Percentiles rank a stretch among this genome's conserved stretches.
phyloP scores from a whole-genome alignment of 805 yeast species.

The Candida khao-thaluensis region DNA sequence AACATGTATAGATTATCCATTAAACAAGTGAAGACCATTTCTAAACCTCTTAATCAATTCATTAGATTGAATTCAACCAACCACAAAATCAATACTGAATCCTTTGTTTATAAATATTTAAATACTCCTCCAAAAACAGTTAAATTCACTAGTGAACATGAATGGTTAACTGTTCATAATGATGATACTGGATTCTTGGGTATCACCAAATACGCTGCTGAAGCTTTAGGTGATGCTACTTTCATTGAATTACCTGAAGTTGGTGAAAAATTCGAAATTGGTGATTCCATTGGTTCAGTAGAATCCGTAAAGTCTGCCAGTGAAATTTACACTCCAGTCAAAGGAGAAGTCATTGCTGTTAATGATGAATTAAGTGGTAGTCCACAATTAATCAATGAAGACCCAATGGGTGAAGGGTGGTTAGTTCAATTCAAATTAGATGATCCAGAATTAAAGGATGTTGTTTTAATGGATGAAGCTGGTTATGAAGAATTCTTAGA shows the following conservation, averaged over 20 bases:
- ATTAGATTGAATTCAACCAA: slow-evolving; percentile 28
- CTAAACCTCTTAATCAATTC: slow-evolving; percentile 7
- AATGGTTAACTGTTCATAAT: slow-evolving; percentile 85
- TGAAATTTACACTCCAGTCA: slow-evolving; percentile 87
- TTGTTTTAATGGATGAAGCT: slow-evolving; percentile 51
- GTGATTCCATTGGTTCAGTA: slow-evolving; percentile 88
- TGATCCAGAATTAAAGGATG: slow-evolving; percentile 36
- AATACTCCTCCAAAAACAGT: slow-evolving; percentile 46
- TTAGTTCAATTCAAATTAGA: slow-evolving; percentile 70
- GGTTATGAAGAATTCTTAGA: slow-evolving; percentile 45
- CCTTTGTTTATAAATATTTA: slow-evolving; percentile 39
- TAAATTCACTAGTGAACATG: slow-evolving; percentile 86
- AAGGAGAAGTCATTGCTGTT: slow-evolving; percentile 71
- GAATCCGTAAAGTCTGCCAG: slow-evolving; percentile 94
- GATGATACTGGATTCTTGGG: slow-evolving; percentile 87
- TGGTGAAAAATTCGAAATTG: slow-evolving; percentile 58
- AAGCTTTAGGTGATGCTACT: slow-evolving; percentile 95
- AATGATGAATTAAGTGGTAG: slow-evolving; percentile 63
- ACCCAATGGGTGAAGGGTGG: slow-evolving; percentile 96
- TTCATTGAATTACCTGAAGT: slow-evolving; percentile 85
- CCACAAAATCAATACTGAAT: slow-evolving; percentile 37
- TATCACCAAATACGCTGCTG: slow-evolving; percentile 91
- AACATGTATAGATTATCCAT: slow-evolving; percentile 4
- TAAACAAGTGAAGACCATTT: slow-evolving; percentile 4
- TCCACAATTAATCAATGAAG: slow-evolving; percentile 80